Conservation (phyloP, 2,329 filamentous ascomycete genomes). For the Botryotinia convoluta region DNA sequence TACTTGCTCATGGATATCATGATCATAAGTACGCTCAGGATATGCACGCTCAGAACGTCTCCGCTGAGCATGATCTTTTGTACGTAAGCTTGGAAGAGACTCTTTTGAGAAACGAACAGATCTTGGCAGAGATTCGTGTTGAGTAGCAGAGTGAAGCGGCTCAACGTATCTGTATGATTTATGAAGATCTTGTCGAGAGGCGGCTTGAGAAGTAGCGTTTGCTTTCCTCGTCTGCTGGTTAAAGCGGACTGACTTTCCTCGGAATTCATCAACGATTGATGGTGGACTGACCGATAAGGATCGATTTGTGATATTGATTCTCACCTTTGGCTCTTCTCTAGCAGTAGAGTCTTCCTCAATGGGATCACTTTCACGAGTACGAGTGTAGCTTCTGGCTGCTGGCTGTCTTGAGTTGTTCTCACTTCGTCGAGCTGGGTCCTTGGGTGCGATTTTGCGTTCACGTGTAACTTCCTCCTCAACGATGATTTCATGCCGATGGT, state of each 20-base stretch:
- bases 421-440: not conserved
- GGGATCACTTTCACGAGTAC: not conserved
- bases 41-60: constrained; percentile 6
- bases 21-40: not conserved
- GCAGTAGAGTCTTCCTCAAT: not conserved
- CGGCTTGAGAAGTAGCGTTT: not conserved
- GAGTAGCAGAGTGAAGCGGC: not conserved
- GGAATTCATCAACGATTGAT: not conserved
- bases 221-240: not conserved
- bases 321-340: not conserved
- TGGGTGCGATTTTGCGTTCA: not conserved
- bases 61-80: not conserved
- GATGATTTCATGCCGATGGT: not conserved
- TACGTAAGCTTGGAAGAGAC: not conserved
- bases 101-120: constrained; percentile 1
- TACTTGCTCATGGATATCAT: not conserved
- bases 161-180: not conserved
- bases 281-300: not conserved
- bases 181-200: not conserved
- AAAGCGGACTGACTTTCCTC: not conserved
- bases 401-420: not conserved
- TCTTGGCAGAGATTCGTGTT: not conserved
- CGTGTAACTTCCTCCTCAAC: not conserved
- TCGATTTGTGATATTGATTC: not conserved
- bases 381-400: not conserved